These are phyloP conservation scores for Eucommia ulmoides DNA, from an alignment of 257 asterid species.

Conservation along the genomic window DNA sequence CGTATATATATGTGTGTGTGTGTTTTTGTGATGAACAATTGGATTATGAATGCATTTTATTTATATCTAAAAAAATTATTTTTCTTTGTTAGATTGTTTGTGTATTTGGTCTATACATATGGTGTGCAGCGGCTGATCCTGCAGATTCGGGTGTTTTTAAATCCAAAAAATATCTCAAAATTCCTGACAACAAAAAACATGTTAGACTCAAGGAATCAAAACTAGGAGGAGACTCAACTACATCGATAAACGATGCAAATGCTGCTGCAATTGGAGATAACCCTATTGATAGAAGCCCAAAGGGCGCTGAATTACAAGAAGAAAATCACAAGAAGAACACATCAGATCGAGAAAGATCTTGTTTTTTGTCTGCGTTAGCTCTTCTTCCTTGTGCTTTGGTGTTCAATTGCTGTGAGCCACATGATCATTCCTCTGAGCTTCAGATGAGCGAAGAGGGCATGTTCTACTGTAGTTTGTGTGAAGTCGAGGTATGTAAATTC, in stretches of 20 bases:
- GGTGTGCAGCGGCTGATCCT: conserved; percentile 98
- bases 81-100: conserved; percentile 44
- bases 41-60: too few species aligned
- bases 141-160: conserved; percentile 84
- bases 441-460: conserved; percentile 87
- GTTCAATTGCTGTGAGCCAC: conserved; percentile 28
- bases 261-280: conserved; percentile 29
- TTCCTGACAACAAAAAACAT: conserved; percentile 32
- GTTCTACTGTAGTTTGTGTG: conserved; percentile 98
- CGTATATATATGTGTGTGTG: too few species aligned
- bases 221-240: conserved; percentile 47
- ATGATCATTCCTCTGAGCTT: conserved; percentile 52
- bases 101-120: conserved; percentile 72
- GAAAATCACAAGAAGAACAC: conserved; percentile 23
- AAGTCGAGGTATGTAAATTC: conserved; percentile 68
- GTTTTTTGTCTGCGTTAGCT: conserved; percentile 28
- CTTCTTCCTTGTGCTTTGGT: conserved; percentile 63
- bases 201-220: conserved; percentile 28
- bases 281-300: conserved; percentile 21
- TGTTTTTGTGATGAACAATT: too few species aligned
- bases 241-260: conserved; percentile 45
- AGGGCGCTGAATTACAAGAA: conserved; percentile 21
- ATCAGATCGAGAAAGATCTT: conserved; percentile 15
- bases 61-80: too few species aligned
- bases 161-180: conserved; percentile 70